Percentiles rank a stretch among this genome's conserved stretches.
These are phyloP conservation scores for Zygosaccharomyces siamensis DNA, from an alignment of 805 yeast species.

Conservation along the genomic window DNA sequence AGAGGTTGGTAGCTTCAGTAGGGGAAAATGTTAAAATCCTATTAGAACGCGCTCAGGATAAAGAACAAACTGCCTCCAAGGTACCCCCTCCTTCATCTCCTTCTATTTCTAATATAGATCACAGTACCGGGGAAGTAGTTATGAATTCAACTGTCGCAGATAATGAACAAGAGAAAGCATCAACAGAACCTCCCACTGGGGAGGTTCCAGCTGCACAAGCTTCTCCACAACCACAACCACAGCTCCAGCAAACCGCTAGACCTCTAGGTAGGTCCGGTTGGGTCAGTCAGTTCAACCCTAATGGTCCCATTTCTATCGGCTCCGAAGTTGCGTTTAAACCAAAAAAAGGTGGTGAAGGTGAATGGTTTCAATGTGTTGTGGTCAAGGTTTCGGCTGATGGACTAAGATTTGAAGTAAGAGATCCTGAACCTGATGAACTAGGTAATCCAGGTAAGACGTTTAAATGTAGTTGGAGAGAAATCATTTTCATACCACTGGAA, in stretches of 20 bases:
- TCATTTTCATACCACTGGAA: constrained; percentile 62
- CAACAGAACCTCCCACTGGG: constrained; percentile 13
- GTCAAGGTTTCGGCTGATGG: constrained; percentile 73
- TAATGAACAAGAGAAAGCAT: constrained; percentile 18
- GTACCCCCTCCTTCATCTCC: background rate
- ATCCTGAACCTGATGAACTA: constrained; percentile 95
- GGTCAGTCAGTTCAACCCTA: constrained; percentile 53
- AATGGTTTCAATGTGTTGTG: constrained; percentile 96
- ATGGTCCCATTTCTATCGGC: constrained; percentile 55
- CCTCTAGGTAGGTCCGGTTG: constrained; percentile 43
- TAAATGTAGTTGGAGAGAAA: constrained; percentile 76
- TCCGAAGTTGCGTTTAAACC: constrained; percentile 87
- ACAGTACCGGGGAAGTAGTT: background rate
- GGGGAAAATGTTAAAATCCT: constrained; percentile 45
- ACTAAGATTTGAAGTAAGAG: constrained; percentile 78
- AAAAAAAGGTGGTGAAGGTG: constrained; percentile 64
- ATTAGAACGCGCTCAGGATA: constrained; percentile 25
- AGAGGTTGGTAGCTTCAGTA: constrained; percentile 40
- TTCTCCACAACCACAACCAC: constrained; percentile 5
- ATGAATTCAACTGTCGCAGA: constrained; percentile 1
- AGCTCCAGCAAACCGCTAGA: background rate
- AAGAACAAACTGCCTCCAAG: background rate
- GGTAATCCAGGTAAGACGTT: constrained; percentile 83
- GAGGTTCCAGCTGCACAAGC: constrained; percentile 6
- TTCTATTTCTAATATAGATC: background rate